Evolutionary conservation across 2,329 filamentous ascomycete species (phyloP), one percentile per base, ranked within the genome.

Genomic region (Boeremia lycopersici): DNA sequence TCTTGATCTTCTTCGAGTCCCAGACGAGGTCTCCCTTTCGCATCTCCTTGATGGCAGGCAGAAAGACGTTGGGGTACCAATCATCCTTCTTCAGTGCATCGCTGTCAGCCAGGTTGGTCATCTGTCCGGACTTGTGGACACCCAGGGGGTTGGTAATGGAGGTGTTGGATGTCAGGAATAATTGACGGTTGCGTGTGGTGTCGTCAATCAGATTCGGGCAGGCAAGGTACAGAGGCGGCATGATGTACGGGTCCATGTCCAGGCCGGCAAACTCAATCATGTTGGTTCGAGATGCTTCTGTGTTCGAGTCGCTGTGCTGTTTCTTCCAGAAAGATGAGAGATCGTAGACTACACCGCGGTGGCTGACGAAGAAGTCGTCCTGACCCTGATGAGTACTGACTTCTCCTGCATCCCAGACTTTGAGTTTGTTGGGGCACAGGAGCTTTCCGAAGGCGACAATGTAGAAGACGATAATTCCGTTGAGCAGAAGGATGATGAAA

Each of bases 301-400:
- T 85, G 31, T 74, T 76, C 9, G 78, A 86, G 68, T 96, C 91
- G 71, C 91, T 93, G 78, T 99, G 95, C 53, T 96, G 85, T 19
- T 84, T 77, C 68, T 84, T 90, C 86, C 89, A 97, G 74, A 96
- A 99, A 52, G 93, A 90, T 48, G 87, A 85, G 39, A 99, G 86
- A 68, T 99, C 95, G 76, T 98, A 99, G 29, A 98, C 93, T 36
- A 86, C 86, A 59, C 95, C 95, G 53, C 88, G 89, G 62, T 96
- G 87, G 65, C 89, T 91, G 67, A 98, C 93, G 78, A 84, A 99
- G 73, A 88, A 97, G 70, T 96, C 89, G 51, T 86, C 81, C 6
- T 82, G 78, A n/a, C 86, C 89, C 63, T 84, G 81, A 67, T 97
- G 93, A 33, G 78, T 83, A 12, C 77, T 67, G 6, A 97, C 86